Evolutionary conservation across 768 basidiomycete genomes (phyloP), one percentile per base, ranked within the genome.

Genomic region (Boletus rubroflammeus): DNA sequence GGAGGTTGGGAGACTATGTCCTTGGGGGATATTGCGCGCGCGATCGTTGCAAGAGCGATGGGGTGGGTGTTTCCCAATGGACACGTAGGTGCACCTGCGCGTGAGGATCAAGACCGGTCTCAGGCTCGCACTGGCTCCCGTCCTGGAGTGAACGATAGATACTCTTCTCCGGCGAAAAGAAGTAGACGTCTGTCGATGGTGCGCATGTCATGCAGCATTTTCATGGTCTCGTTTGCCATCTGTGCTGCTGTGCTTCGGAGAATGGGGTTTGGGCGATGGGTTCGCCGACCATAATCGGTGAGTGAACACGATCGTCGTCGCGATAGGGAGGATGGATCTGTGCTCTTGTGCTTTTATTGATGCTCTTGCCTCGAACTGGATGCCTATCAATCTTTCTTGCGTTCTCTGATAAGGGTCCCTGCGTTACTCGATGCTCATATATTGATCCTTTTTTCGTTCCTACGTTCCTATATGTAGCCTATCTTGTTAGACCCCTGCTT

Each of bases 201-300:
- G 19, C 66, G 55, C 28, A 32, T 62, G 45, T 62, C 68, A 6
- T 70, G 61, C 49, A 53, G 19, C 13, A 40, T 72, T 19, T 36
- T 70, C 23, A 14, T 64, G 34, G 45, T 72, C 41, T 72, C 68
- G 21, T 64, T 70, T 26, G 60, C 64, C 21, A 38, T 69, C 19
- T 70, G 68, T 46, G 59, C 60, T 25, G 59, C 58, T 31, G 45
- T 72, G 31, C 53, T 70, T 39, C 63, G 70, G 31, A 66, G 57
- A 41, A 47, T 64, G 29, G 60, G 60, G 2, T 55, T 68, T 35
- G 69, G 63, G 6, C 53, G 57, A 36, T 69, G 65, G 60, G 23
- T 57, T 28, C 59, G 63, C 38, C 43, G 55, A 45, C 59, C 58
- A 29, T 69, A 45, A 69, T 28, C 10, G 44, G 58, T 58, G 45